Percentiles rank a stretch among this genome's conserved stretches.
Conservation (phyloP, 2,329 filamentous ascomycete genomes). For the Penicillium hordei region DNA sequence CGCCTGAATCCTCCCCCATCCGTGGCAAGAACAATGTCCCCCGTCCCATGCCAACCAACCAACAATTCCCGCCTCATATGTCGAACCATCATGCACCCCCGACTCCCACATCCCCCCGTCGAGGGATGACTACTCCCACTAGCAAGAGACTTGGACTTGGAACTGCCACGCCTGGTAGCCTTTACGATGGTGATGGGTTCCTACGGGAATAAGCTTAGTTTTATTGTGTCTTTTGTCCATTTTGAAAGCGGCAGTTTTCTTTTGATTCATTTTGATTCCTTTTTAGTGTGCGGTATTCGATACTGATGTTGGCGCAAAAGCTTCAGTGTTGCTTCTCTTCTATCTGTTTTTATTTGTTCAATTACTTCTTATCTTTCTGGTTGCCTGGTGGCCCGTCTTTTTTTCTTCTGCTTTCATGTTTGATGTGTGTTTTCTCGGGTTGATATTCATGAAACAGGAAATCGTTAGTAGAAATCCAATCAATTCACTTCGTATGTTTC, state of each 20-base stretch:
- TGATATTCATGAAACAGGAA: slow-evolving; percentile 22
- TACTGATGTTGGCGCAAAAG: neutral
- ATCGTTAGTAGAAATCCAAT: slow-evolving; percentile 21
- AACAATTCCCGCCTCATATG: slow-evolving; percentile 18
- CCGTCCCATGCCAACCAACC: slow-evolving; percentile 16
- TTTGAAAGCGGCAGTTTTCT: neutral
- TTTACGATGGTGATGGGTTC: slow-evolving; percentile 47
- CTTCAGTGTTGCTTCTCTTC: neutral
- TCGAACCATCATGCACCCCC: slow-evolving; percentile 13
- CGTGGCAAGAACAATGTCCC: slow-evolving; percentile 16
- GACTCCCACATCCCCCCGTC: slow-evolving; percentile 19
- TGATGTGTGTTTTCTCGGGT: slow-evolving; percentile 5
- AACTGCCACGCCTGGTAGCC: slow-evolving; percentile 45
- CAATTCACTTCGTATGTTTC: neutral
- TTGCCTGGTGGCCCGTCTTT: slow-evolving; percentile 4
- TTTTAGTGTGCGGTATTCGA: neutral
- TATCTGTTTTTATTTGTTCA: neutral
- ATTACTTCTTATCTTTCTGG: neutral
- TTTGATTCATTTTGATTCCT: neutral
- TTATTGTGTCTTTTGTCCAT: neutral
- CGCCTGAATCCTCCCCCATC: slow-evolving; percentile 17
- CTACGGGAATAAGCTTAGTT: slow-evolving; percentile 34
- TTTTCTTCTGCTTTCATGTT: slow-evolving; percentile 3
- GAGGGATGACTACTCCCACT: slow-evolving; percentile 30
- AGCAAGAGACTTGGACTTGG: slow-evolving; percentile 32